Evolutionary conservation across 257 asterid genomes (phyloP), one percentile per base, ranked within the genome.

Genomic region (Solanum virginianum): DNA sequence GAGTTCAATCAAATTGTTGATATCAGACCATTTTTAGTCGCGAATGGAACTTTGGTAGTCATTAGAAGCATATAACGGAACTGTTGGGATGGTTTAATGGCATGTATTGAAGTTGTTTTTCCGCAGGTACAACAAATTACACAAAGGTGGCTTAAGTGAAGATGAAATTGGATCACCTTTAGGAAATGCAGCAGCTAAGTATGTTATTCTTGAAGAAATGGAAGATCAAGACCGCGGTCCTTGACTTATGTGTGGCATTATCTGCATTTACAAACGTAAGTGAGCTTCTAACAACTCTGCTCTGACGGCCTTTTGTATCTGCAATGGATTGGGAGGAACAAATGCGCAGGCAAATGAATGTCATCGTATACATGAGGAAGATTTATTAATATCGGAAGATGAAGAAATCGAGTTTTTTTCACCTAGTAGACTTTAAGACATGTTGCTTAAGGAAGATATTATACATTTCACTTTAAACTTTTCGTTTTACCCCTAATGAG

Each of bases 191-290:
- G 65, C 92, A 72, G 88, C 97, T 14, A 94, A 91, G 86, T 95
- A 95, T 85, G 97, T 91, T 85, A 93, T 95, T 39, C 97, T 95
- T 32, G 98, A 93, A 69, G 97, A 95, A 90, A 87, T 89, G 90
- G 99, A 93, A 16, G 96, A 93, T 66, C 92, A 92, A 87, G 98
- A 91, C 66, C 92, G 90, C 4, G 84, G 55, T 57, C 89, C 91
- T 62, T 91, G 85, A 87, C 80, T 80, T 82, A 55, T 36, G 81
- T 65, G 53, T 81, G 41, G 43, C 4, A 86, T 77, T 39, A 69
- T 69, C 53, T 69, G 79, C 53, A 39, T 17, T 17, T 39, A 69
- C 51, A 15, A 17, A 18, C 11, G 51, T 4, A 69, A 18, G 79
- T 18, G n/a, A 39, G 26, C 79, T 51, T 77, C 47, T 26, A 26